A percentile compares a stretch with the other conserved stretches of the same genome.
These are phyloP conservation scores for Clavispora fructus DNA, from an alignment of 805 yeast species.

Conservation along the genomic window DNA sequence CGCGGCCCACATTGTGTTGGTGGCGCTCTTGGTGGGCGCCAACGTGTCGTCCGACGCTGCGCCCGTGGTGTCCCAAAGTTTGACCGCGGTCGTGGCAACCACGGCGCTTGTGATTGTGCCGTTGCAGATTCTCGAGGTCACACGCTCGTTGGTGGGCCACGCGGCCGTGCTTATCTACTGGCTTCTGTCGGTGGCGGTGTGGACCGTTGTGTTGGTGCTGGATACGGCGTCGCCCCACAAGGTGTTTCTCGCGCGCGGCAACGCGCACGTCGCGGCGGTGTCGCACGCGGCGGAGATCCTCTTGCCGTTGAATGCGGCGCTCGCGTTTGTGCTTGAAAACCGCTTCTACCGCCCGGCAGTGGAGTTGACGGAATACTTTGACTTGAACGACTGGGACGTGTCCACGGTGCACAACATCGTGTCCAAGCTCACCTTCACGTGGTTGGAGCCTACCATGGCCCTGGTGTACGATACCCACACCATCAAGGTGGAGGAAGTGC, in stretches of 20 bases:
- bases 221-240: constrained; percentile 18
- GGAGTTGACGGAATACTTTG: constrained; percentile 18
- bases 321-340: constrained; percentile 14
- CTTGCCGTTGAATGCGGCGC: constrained; percentile 8
- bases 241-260: constrained; percentile 8
- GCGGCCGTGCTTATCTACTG: constrained; percentile 22
- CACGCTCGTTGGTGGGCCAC: constrained; percentile 17
- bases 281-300: constrained; percentile 12
- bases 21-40: background rate
- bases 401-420: constrained; percentile 19
- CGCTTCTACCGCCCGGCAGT: constrained; percentile 17
- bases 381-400: constrained; percentile 22
- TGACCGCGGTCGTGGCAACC: constrained; percentile 7
- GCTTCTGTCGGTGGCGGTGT: constrained; percentile 11
- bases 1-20: background rate
- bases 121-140: constrained; percentile 19
- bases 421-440: constrained; percentile 19
- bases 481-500: constrained; percentile 16
- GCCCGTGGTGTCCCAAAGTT: constrained; percentile 1
- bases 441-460: constrained; percentile 23
- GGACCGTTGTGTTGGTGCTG: constrained; percentile 11
- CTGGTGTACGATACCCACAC: constrained; percentile 19
- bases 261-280: constrained; percentile 5
- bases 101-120: constrained; percentile 15
- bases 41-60: background rate